phyloP scores from a whole-genome alignment of 805 yeast genomes.

The Metschnikowia koreensis region DNA sequence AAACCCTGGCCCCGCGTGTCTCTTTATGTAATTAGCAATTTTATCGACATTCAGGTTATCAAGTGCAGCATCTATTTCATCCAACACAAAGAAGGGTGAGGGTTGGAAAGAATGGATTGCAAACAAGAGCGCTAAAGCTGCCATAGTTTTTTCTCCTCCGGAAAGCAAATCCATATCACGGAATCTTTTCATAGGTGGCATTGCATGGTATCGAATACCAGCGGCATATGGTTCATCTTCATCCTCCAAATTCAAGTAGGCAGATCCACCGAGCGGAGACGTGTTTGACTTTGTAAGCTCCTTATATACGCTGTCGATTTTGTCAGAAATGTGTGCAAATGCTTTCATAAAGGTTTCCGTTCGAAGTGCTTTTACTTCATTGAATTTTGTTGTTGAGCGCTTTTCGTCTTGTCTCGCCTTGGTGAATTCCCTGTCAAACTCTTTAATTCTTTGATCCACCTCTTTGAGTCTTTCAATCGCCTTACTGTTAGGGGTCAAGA shows the following conservation, averaged over 20 bases:
- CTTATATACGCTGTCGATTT: constrained; percentile 75
- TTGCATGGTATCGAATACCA: constrained; percentile 88
- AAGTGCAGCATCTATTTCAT: constrained; percentile 97
- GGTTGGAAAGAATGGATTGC: constrained; percentile 90
- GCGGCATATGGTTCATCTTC: constrained; percentile 84
- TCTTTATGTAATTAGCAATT: constrained; percentile 81
- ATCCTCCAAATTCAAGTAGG: constrained; percentile 80
- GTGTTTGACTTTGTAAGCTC: constrained; percentile 74
- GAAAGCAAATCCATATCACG: constrained; percentile 89
- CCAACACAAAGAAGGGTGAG: constrained; percentile 92
- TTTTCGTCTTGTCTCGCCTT: constrained; percentile 60
- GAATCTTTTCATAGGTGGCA: constrained; percentile 94
- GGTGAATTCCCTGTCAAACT: constrained; percentile 63
- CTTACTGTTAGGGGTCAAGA: constrained; percentile 74
- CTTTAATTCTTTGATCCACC: constrained; percentile 57
- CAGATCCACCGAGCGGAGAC: constrained; percentile 89
- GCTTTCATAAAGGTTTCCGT: constrained; percentile 65
- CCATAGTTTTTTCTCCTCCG: constrained; percentile 96
- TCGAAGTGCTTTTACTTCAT: constrained; percentile 58
- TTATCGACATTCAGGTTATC: constrained; percentile 84
- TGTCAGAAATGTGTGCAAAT: constrained; percentile 68
- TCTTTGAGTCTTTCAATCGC: constrained; percentile 75
- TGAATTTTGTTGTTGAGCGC: constrained; percentile 52
- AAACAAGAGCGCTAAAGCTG: constrained; percentile 89
- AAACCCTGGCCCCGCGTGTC: constrained; percentile 70